Evolutionary conservation across 352 stramenopile species (phyloP).

Genomic region (Blastocystis sp.): DNA sequence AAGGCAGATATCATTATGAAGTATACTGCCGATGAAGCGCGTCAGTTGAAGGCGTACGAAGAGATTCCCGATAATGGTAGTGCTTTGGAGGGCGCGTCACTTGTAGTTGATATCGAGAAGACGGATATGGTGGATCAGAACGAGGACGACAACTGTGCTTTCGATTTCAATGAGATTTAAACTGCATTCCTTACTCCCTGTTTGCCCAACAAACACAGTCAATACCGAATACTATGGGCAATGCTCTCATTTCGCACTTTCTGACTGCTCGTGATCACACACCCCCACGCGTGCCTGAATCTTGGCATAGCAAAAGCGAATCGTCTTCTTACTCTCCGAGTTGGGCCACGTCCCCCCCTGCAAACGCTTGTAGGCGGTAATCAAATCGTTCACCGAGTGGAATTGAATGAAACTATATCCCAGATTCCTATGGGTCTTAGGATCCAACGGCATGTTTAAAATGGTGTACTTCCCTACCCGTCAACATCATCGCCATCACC

Average conservation of each 20-base stretch:
- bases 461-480: neutral
- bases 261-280: neutral
- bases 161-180: conserved; percentile 89
- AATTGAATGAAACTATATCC: conserved; percentile 33
- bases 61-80: conserved; percentile 93
- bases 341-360: neutral
- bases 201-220: neutral
- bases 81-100: neutral
- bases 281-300: neutral
- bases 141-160: conserved; percentile 87
- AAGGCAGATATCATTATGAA: conserved; percentile 99
- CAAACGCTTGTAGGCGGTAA: neutral
- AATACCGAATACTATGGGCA: neutral
- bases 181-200: neutral
- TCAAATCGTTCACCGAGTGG: neutral
- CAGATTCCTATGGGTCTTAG: neutral
- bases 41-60: conserved; percentile 97
- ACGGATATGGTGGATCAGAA: conserved; percentile 85
- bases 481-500: neutral
- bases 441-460: conserved; percentile 10
- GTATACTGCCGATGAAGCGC: conserved; percentile 86
- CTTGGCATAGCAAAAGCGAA: conserved; percentile 5
- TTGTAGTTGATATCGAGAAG: conserved; percentile 83
- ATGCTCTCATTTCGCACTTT: neutral
- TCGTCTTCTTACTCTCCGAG: neutral